Percentiles rank a stretch among this genome's conserved stretches.
Evolutionary conservation across 306 rosid genomes (phyloP).

Genomic region (Medicago truncatula): MtrunA17r5.0-ANR NC_053044.1:23170501-23171000

Average conservation of each 20-base stretch:
- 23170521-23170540: no score
- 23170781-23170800: slow-evolving; percentile 40
- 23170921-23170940: no score
- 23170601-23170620: no score
- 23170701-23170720: slow-evolving; percentile 37
- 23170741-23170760: not conserved
- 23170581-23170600: no score
- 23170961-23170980: slow-evolving; percentile 15
- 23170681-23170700: slow-evolving; percentile 27
- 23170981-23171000: not conserved
- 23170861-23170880: not conserved
- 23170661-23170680: slow-evolving; percentile 50
- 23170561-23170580: no score
- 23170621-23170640: no score
- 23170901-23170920: not conserved
- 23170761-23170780: slow-evolving; percentile 34
- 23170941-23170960: no score
- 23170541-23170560: no score
- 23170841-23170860: not conserved
- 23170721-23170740: slow-evolving; percentile 52
- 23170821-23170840: not conserved
- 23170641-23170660: no score
- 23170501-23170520: no score
- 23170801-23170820: slow-evolving; percentile 31
- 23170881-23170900: not conserved